Percentiles rank a stretch among this genome's conserved stretches.
phyloP scores from a whole-genome alignment of 768 basidiomycete species.

The Lactarius sp. region DNA sequence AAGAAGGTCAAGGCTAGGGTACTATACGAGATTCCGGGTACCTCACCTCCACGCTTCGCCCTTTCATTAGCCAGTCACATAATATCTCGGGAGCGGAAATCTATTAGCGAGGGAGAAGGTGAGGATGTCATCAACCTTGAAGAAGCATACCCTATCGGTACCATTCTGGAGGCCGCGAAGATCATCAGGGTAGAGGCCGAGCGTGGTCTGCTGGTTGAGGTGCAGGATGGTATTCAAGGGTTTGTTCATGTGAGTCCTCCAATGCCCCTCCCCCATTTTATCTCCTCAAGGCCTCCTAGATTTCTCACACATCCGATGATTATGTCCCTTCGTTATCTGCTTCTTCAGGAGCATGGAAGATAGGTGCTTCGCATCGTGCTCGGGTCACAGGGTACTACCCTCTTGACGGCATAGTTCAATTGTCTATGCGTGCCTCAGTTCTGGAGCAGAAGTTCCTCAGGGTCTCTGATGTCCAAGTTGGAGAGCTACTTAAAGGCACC shows the following conservation, averaged over 20 bases:
- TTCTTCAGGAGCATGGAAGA: conserved; percentile 73
- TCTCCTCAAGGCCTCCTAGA: conserved; percentile 43
- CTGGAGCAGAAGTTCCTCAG: conserved; percentile 84
- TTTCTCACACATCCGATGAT: conserved; percentile 90
- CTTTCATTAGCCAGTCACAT: conserved; percentile 73
- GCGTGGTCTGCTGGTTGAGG: conserved; percentile 70
- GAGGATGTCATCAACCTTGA: conserved; percentile 35
- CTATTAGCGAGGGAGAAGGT: conserved; percentile 27
- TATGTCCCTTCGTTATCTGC: conserved; percentile 73
- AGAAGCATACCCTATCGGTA: conserved; percentile 69
- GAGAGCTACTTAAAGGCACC: conserved; percentile 81
- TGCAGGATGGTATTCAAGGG: conserved; percentile 61
- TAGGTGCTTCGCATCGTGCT: conserved; percentile 73
- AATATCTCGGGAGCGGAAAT: conserved; percentile 46
- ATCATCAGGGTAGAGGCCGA: conserved; percentile 73
- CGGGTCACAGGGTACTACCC: conserved; percentile 82
- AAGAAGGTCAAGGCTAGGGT: conserved; percentile 81
- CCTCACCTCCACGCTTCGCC: conserved; percentile 78
- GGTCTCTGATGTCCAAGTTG: conserved; percentile 75
- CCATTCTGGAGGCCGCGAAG: conserved; percentile 63
- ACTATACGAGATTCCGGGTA: conserved; percentile 66
- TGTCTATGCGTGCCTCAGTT: conserved; percentile 80
- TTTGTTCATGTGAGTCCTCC: conserved; percentile 77
- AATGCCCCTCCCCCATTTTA: conserved; percentile 1
- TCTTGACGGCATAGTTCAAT: conserved; percentile 82